Evolutionary conservation across 305 asterid species (phyloP).

Genomic region (Petunia hybrid): DNA sequence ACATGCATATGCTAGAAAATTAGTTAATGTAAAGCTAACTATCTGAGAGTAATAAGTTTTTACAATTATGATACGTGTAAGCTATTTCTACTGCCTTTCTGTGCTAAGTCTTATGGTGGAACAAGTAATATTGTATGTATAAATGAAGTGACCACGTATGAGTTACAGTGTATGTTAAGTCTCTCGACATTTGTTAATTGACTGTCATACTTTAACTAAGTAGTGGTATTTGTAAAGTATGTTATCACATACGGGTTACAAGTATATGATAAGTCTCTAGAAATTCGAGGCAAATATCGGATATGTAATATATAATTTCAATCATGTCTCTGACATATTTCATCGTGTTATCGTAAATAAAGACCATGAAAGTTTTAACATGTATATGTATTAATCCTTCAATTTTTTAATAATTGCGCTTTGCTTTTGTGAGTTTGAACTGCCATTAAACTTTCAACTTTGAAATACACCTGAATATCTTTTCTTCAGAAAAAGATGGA

Average conservation of each 20-base stretch:
- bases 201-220: too few relatives aligned
- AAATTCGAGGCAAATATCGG: constrained; percentile 1
- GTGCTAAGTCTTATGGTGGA: constrained; percentile 8
- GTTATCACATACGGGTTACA: neutral
- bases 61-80: neutral
- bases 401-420: neutral
- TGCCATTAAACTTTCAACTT: neutral
- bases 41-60: neutral
- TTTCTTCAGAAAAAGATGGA: neutral
- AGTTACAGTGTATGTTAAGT: constrained; percentile 13
- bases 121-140: neutral
- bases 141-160: neutral
- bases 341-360: neutral
- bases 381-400: neutral
- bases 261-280: constrained; percentile 8
- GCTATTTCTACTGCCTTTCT: neutral
- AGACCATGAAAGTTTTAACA: neutral
- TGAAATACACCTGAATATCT: neutral
- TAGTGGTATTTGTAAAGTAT: neutral
- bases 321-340: neutral
- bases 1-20: constrained; percentile 30
- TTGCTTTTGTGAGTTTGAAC: neutral
- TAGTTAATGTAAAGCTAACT: neutral
- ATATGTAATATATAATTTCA: neutral
- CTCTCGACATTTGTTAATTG: neutral